Percentiles rank a stretch among this genome's conserved stretches.
Conservation (phyloP, 2,329 filamentous ascomycete species). For the Mycogone perniciosa region DNA sequence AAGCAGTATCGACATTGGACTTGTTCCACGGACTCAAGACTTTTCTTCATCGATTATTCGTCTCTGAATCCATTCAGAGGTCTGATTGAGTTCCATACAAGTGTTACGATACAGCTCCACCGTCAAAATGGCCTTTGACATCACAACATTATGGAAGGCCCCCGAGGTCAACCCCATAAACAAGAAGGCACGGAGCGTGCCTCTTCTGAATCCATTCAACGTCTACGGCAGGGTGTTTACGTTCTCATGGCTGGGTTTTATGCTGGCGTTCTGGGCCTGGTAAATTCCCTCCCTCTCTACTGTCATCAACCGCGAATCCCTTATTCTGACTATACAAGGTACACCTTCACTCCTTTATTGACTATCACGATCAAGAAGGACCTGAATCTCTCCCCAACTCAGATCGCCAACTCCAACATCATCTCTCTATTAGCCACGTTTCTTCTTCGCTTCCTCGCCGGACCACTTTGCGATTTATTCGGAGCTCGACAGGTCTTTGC, state of each 20-base stretch:
- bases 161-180: conserved; percentile 80
- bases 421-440: conserved; percentile 66
- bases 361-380: conserved; percentile 75
- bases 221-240: conserved; percentile 83
- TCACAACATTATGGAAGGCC: conserved; percentile 27
- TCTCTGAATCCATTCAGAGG: too few species aligned
- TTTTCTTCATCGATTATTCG: too few species aligned
- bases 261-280: conserved; percentile 86
- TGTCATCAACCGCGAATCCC: background rate
- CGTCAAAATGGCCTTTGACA: conserved; percentile 23
- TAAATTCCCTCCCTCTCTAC: conserved; percentile 15
- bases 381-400: conserved; percentile 59
- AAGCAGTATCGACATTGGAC: too few species aligned
- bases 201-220: conserved; percentile 70
- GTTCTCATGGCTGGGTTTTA: conserved; percentile 82
- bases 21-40: too few species aligned
- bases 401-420: conserved; percentile 88
- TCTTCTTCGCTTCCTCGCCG: conserved; percentile 69
- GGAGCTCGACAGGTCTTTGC: conserved; percentile 78
- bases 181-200: conserved; percentile 73
- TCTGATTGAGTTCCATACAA: background rate
- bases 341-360: conserved; percentile 79
- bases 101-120: background rate
- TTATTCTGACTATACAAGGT: conserved; percentile 31
- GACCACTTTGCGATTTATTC: conserved; percentile 78